These are phyloP conservation scores for Murraya koenigii DNA, from an alignment of 345 rosid species.

Conservation along the genomic window DNA sequence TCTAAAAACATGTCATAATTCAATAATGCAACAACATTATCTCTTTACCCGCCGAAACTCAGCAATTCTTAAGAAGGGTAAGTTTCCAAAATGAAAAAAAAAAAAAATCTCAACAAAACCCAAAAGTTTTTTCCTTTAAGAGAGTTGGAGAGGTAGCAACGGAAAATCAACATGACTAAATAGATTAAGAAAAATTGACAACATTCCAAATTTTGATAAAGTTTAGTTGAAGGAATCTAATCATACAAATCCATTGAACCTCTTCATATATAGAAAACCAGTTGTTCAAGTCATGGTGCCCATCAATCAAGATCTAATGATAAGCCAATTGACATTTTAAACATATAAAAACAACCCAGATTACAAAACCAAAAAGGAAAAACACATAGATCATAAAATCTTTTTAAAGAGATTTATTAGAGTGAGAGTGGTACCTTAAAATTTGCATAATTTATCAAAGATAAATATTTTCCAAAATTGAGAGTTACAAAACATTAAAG, in stretches of 20 bases:
- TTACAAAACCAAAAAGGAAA: conserved; percentile 7
- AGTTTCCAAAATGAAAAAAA: conserved; percentile 17
- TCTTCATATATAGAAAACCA: conserved; percentile 12
- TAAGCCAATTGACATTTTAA: conserved; percentile 1
- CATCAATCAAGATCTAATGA: conserved; percentile 32
- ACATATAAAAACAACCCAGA: background rate
- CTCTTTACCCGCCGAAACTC: background rate
- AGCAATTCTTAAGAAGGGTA: background rate
- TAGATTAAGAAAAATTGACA: conserved; percentile 13
- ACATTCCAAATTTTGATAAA: conserved; percentile 21
- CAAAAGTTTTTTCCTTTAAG: conserved; percentile 13
- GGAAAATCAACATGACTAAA: background rate
- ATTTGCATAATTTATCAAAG: conserved; percentile 10
- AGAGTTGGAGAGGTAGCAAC: conserved; percentile 4
- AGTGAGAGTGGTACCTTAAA: conserved; percentile 15
- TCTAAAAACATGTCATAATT: background rate
- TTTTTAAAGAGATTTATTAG: background rate
- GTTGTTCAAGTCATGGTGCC: conserved; percentile 12
- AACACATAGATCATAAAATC: conserved; percentile 5
- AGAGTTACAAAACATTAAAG: background rate
- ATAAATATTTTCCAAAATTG: conserved; percentile 6
- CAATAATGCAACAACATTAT: background rate
- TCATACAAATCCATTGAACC: conserved; percentile 18
- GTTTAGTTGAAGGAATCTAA: conserved; percentile 12
- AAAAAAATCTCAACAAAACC: background rate